phyloP scores from a whole-genome alignment of 2,329 filamentous ascomycete species.

The Epichloe aotearoae region DNA sequence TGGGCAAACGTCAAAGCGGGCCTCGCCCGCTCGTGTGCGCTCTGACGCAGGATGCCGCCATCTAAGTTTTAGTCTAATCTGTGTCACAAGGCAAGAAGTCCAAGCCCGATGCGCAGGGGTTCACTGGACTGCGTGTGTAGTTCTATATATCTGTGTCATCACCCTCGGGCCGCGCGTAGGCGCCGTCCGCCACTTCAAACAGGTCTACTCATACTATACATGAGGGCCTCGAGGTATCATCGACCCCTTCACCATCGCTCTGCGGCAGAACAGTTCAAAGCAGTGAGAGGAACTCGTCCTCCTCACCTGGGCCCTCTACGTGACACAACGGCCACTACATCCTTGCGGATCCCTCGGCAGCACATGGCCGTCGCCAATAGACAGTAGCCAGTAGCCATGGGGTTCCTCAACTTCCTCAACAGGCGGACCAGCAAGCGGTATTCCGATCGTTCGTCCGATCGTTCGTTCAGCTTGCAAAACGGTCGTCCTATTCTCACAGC shows the following conservation, averaged over 20 bases:
- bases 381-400: slow-evolving; percentile 1
- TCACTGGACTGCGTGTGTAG: not conserved
- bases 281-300: too few relatives aligned
- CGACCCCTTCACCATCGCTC: not conserved
- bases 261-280: not conserved
- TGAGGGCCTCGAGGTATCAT: not conserved
- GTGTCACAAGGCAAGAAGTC: slow-evolving; percentile 1
- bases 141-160: not conserved
- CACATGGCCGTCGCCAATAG: not conserved
- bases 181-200: not conserved
- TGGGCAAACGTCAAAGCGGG: not conserved
- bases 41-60: slow-evolving; percentile 6
- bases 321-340: not conserved
- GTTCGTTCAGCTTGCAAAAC: not conserved
- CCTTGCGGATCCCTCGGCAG: not conserved
- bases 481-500: not conserved
- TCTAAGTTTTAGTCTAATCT: not conserved
- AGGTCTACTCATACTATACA: not conserved
- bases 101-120: not conserved
- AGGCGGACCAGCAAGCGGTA: not conserved
- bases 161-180: not conserved
- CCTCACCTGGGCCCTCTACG: not conserved
- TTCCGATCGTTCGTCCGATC: not conserved
- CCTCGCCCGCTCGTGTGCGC: not conserved
- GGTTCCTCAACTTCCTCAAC: slow-evolving; percentile 3